Percentiles rank a stretch among this genome's conserved stretches.
phyloP scores from a whole-genome alignment of 2,329 filamentous ascomycete species.

The Exophiala aquamarina region DNA sequence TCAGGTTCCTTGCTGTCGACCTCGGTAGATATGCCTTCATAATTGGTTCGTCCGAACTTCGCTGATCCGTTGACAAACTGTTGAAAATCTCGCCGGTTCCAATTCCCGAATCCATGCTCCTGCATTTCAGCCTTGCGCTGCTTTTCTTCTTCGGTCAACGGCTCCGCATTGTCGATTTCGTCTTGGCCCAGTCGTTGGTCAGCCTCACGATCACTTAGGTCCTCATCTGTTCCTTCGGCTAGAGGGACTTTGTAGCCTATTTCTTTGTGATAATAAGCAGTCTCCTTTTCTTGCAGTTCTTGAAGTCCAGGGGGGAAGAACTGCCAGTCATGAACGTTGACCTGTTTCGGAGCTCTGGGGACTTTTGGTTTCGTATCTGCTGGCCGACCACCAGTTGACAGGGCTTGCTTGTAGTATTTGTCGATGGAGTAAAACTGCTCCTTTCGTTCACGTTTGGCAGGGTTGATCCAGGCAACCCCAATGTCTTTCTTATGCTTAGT shows the following conservation, averaged over 20 bases:
- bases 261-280: slow-evolving; percentile 91
- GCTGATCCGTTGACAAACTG: slow-evolving; percentile 96
- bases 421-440: slow-evolving; percentile 98
- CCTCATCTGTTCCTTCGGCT: slow-evolving; percentile 85
- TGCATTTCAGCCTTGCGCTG: slow-evolving; percentile 82
- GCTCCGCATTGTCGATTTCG: slow-evolving; percentile 87
- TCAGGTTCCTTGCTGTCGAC: slow-evolving; percentile 84
- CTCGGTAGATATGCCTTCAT: slow-evolving; percentile 79
- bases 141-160: slow-evolving; percentile 84
- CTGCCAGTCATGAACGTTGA: slow-evolving; percentile 91
- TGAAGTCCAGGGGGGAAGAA: slow-evolving; percentile 85
- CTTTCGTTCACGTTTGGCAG: slow-evolving; percentile 95
- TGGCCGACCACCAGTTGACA: slow-evolving; percentile 72
- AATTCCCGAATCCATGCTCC: slow-evolving; percentile 82
- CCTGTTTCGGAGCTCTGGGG: slow-evolving; percentile 91
- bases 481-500: slow-evolving; percentile 89
- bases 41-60: slow-evolving; percentile 85
- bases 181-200: slow-evolving; percentile 85
- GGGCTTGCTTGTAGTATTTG: slow-evolving; percentile 92
- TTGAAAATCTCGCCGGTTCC: slow-evolving; percentile 97
- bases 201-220: slow-evolving; percentile 78
- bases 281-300: slow-evolving; percentile 94
- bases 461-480: slow-evolving; percentile 95
- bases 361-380: slow-evolving; percentile 91
- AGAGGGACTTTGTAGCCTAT: slow-evolving; percentile 93